Base-by-base conservation (phyloP, 1,284 basidiomycete genomes). In the Ganoderma boninense region DNA sequence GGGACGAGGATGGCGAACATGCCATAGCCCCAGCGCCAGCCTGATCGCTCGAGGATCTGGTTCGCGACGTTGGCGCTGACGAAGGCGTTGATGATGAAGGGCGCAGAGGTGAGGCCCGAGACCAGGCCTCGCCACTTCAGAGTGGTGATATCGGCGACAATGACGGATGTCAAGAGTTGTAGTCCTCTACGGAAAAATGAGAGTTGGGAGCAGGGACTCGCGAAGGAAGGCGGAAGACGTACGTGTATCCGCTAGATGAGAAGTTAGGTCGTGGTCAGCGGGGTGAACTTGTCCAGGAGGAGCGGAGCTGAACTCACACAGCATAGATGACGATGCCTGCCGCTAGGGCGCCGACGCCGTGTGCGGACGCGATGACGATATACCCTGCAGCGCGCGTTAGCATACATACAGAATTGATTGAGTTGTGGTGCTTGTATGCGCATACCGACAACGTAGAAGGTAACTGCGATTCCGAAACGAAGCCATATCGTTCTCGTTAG, bases 1-100 rank as follows among this genome's bases (percentile, higher is more conserved):
- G 90, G 90, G 35, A 91, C 82, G 44, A 91, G 83, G 73, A 90
- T 87, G 62, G 85, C 89, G 77, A 89, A 92, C 89, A 94, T 92
- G 63, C 87, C 91, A 76, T 93, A 92, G 38, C 94, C 94, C 90
- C 92, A 93, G 79, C 93, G 83, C 94, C 94, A 95, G 4, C 86
- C 85, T 46, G 82, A 77, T 59, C 86, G 83, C 64, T 88, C 81
- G 62, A 95, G 81, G 11, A 90, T 82, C 44, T 84, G 82, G 23
- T 90, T 85, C 10, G 87, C 84, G 65, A 95, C 88, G 76, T 93
- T 93, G 11, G 92, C 87, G 6, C 91, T 89, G 74, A 95, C 85
- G 80, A 91, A 95, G 57, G 86, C 83, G 80, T 89, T 86, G 81
- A 93, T 83, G 74, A 93, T 83, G 81, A 92, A 93, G 16, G 93